These are phyloP conservation scores for Ballota nigra DNA, from an alignment of 257 asterid genomes.

Conservation along the genomic window DNA sequence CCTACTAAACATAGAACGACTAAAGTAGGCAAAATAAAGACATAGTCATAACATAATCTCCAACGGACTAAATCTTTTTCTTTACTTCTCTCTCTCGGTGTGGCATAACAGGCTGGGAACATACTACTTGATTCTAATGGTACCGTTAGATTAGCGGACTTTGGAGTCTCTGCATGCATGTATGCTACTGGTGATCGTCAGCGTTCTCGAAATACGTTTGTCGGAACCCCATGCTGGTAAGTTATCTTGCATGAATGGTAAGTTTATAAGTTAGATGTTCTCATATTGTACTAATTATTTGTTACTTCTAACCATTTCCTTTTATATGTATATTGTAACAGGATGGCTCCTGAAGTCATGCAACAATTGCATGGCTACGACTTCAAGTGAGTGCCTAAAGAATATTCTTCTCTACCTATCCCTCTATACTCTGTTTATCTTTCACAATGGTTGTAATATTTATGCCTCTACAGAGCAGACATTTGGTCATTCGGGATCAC, in stretches of 20 bases:
- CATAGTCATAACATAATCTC: too few relatives aligned
- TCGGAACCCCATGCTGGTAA: slow-evolving; percentile 98
- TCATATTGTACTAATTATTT: not conserved
- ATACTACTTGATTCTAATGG: slow-evolving; percentile 79
- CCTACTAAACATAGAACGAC: too few relatives aligned
- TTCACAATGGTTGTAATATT: slow-evolving; percentile 24
- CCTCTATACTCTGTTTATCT: slow-evolving; percentile 2
- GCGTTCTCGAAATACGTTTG: slow-evolving; percentile 91
- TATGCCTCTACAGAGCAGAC: slow-evolving; percentile 77
- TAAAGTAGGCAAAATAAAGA: too few relatives aligned
- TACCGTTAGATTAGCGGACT: slow-evolving; percentile 78
- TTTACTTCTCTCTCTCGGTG: slow-evolving; percentile 13
- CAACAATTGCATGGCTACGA: slow-evolving; percentile 96
- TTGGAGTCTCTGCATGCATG: slow-evolving; percentile 96
- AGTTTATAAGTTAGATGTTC: not conserved
- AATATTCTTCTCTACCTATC: slow-evolving; percentile 17
- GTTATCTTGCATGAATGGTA: slow-evolving; percentile 21
- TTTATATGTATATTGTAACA: slow-evolving; percentile 26
- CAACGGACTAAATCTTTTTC: not conserved
- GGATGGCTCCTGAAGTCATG: slow-evolving; percentile 99
- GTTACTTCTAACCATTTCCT: slow-evolving; percentile 10
- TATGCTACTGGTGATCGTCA: slow-evolving; percentile 95
- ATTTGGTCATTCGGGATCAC: slow-evolving; percentile 96
- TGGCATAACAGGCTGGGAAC: slow-evolving; percentile 80
- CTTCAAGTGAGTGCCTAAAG: slow-evolving; percentile 63